Percentiles rank a stretch among this genome's conserved stretches.
phyloP scores from a whole-genome alignment of 805 yeast species.

The Kodamaea fukazawae region DNA sequence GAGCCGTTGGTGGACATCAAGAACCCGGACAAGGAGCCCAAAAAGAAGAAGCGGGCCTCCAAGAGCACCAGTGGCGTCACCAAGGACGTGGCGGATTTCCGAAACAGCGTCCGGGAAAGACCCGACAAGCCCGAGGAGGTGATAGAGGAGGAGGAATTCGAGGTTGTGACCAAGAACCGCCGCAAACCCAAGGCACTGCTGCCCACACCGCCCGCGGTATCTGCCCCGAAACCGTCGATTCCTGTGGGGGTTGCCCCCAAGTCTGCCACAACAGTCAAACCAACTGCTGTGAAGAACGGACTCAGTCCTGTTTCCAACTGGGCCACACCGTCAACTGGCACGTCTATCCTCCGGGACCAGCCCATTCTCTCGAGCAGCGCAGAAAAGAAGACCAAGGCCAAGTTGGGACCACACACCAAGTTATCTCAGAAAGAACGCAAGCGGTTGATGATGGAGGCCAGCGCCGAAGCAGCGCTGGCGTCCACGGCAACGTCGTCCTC shows the following conservation, averaged over 20 bases:
- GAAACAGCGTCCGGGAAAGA: constrained; percentile 21
- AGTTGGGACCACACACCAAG: constrained; percentile 38
- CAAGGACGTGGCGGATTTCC: constrained; percentile 23
- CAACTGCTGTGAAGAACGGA: neutral
- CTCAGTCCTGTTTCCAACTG: constrained; percentile 20
- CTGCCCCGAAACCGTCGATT: too few relatives aligned
- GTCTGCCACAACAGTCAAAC: neutral
- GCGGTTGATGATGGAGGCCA: constrained; percentile 24
- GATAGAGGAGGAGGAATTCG: constrained; percentile 21
- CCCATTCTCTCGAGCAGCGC: constrained; percentile 8
- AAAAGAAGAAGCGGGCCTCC: constrained; percentile 21
- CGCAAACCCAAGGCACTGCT: constrained; percentile 14
- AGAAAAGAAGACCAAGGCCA: constrained; percentile 23
- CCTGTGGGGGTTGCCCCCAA: neutral
- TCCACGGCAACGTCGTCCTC: neutral
- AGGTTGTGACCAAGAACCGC: constrained; percentile 22
- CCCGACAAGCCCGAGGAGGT: constrained; percentile 9
- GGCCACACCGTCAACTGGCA: constrained; percentile 19
- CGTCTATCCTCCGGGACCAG: constrained; percentile 14
- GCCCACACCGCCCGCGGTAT: neutral
- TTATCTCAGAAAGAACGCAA: constrained; percentile 63
- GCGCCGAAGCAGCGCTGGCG: neutral
- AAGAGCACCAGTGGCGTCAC: constrained; percentile 22
- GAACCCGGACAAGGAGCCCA: constrained; percentile 16
- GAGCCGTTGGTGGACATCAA: constrained; percentile 37